These are phyloP conservation scores for Luffa acutangula DNA, from an alignment of 306 rosid genomes.

Conservation along the genomic window DNA sequence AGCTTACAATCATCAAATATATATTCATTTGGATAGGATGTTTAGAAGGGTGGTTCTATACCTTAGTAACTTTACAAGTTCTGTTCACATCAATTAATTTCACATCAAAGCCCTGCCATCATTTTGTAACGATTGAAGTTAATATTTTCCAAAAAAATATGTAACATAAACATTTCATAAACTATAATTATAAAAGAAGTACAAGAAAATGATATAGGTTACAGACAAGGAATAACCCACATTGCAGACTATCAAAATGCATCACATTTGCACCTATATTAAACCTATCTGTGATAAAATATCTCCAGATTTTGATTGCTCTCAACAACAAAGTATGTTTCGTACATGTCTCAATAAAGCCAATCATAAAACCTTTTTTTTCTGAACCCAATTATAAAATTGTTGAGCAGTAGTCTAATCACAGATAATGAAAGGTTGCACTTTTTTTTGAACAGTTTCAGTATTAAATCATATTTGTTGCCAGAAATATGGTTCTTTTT, in stretches of 20 bases:
- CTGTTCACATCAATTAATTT: conserved; percentile 79
- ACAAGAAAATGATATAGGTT: not conserved
- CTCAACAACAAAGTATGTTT: not conserved
- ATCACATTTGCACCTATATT: not conserved
- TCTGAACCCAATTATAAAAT: not conserved
- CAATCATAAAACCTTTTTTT: not conserved
- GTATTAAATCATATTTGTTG: not conserved
- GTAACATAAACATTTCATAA: not conserved
- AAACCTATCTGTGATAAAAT: not conserved
- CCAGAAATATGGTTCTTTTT: not conserved
- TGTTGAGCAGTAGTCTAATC: not conserved
- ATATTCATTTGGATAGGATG: not conserved
- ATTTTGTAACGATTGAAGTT: conserved; percentile 8
- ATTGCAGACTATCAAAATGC: not conserved
- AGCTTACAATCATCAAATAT: conserved; percentile 14
- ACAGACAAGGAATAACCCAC: not conserved
- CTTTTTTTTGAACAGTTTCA: not conserved
- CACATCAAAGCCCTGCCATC: conserved; percentile 82
- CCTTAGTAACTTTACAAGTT: conserved; percentile 94
- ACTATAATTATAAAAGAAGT: not conserved
- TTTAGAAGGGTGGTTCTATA: conserved; percentile 13
- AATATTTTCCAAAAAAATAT: not conserved
- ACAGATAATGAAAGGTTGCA: not conserved
- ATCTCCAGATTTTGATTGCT: not conserved
- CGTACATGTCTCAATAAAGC: not conserved